These are phyloP conservation scores for Podosphaera fusca DNA, from an alignment of 2,329 filamentous ascomycete species.

Conservation along the genomic window DNA sequence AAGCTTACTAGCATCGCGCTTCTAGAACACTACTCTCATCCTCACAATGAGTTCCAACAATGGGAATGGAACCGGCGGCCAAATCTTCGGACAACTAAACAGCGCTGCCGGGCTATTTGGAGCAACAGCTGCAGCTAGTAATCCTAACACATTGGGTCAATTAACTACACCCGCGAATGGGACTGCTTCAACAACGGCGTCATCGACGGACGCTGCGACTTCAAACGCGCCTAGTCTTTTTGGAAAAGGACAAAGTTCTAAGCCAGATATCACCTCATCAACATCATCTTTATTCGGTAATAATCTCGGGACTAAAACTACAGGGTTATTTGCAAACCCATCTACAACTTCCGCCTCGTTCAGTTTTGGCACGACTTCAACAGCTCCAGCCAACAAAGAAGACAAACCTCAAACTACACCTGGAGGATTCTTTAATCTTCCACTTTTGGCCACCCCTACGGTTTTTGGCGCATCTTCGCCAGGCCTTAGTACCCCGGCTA, in stretches of 20 bases:
- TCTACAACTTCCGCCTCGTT: not conserved
- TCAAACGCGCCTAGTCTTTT: conserved; percentile 4
- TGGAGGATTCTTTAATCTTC: conserved; percentile 2
- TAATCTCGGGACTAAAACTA: not conserved
- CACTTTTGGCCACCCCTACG: conserved; percentile 3
- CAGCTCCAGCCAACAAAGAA: conserved; percentile 4
- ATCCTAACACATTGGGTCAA: conserved; percentile 6
- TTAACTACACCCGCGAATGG: conserved; percentile 1
- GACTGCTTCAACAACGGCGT: conserved; percentile 1
- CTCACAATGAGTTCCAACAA: not conserved
- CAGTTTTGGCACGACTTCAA: not conserved
- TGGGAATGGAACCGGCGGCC: conserved; percentile 3
- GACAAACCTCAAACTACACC: conserved; percentile 5
- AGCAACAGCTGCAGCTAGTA: conserved; percentile 3
- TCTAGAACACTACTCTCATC: not conserved
- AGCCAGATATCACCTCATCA: not conserved
- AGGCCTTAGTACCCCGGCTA: conserved; percentile 13
- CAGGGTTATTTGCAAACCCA: not conserved
- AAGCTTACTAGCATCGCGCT: too few relatives aligned
- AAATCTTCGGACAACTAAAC: conserved; percentile 2
- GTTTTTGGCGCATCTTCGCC: conserved; percentile 9
- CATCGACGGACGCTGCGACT: conserved; percentile 5
- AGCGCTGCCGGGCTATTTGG: conserved; percentile 15
- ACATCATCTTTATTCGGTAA: not conserved
- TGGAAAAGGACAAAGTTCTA: conserved; percentile 2